These are phyloP conservation scores for Lavandula angustifolia DNA, from an alignment of 257 asterid genomes.

Conservation along the genomic window DNA sequence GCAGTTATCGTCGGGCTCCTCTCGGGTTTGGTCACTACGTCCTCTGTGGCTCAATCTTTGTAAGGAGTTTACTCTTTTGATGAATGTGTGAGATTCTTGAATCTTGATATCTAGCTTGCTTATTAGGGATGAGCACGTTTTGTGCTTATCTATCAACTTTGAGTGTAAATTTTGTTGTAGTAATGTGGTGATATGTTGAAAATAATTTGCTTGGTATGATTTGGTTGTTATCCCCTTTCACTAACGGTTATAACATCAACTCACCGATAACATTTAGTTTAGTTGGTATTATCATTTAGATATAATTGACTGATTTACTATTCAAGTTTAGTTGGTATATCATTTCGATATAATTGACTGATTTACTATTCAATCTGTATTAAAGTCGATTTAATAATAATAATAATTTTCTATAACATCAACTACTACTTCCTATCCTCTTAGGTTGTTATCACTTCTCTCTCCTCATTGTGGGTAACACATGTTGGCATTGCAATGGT, in stretches of 20 bases:
- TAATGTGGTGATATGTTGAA: slow-evolving; percentile 22
- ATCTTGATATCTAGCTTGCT: background rate
- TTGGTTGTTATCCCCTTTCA: too few species aligned
- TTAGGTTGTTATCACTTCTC: background rate
- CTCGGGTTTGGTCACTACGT: slow-evolving; percentile 80
- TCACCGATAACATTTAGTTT: too few species aligned
- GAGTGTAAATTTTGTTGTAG: slow-evolving; percentile 41
- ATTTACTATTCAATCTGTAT: too few species aligned
- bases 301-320: too few species aligned
- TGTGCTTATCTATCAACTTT: slow-evolving; percentile 19
- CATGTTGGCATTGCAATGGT: background rate
- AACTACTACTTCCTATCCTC: background rate
- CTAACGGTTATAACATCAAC: too few species aligned
- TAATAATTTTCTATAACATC: background rate
- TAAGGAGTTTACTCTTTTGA: slow-evolving; percentile 14
- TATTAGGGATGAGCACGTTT: slow-evolving; percentile 9
- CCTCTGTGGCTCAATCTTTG: slow-evolving; percentile 74
- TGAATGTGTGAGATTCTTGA: background rate
- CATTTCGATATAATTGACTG: too few species aligned
- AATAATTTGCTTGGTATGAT: slow-evolving; percentile 1
- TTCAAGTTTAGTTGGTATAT: too few species aligned
- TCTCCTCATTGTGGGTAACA: background rate
- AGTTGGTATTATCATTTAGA: too few species aligned
- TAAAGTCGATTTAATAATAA: too few species aligned
- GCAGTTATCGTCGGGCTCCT: slow-evolving; percentile 84